Evolutionary conservation across 768 basidiomycete genomes (phyloP), one percentile per base, ranked within the genome.

Genomic region (Naganishia kalamii): DNA sequence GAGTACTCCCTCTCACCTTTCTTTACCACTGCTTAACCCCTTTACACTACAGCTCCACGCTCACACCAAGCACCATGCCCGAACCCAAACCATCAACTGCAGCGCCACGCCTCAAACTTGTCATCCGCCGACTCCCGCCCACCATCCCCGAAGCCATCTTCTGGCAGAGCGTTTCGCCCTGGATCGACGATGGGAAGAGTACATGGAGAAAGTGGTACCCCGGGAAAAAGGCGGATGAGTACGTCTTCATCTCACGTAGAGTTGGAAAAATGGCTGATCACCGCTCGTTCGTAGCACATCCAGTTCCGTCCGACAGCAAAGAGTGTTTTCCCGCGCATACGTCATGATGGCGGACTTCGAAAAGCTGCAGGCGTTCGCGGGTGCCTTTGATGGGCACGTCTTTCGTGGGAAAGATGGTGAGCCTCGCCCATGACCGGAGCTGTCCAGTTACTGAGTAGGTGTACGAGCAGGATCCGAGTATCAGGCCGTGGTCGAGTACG

Each of bases 81-180:
- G 50, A 33, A 10, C 27, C 63, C 25, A 52, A 60, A 61, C 25
- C 41, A 8, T 33, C 60, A 4, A 63, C 44, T 1, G 54, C 66
- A 10, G 60, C 66, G 23, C 62, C 66, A 23, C 61, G 60, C 3
- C 62, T 68, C 71, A 98, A 99, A 82, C 86, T 86, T 32, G 83
- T 96, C 69, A 87, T 97, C 19, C 86, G 94, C 46, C 81, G 90
- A 41, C 81, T 97, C 4, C 94, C 94, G 0, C 88, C 93, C 13
- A 91, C 92, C 71, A 81, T 99, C 2, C 94, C 94, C 4, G 92
- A 92, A 71, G 85, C 85, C 1, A 79, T 96, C 60, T 98, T 99
- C 79, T 99, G 94, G 94, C 85, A 88, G 71, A 90, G 89, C 67
- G 90, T 92, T 3, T 82, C 86, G 60, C 74, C 81, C 1, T 98